Evolutionary conservation across 148 eudicot genomes (phyloP), one percentile per base, ranked within the genome.

Genomic region (Rhododendron henanense): DNA sequence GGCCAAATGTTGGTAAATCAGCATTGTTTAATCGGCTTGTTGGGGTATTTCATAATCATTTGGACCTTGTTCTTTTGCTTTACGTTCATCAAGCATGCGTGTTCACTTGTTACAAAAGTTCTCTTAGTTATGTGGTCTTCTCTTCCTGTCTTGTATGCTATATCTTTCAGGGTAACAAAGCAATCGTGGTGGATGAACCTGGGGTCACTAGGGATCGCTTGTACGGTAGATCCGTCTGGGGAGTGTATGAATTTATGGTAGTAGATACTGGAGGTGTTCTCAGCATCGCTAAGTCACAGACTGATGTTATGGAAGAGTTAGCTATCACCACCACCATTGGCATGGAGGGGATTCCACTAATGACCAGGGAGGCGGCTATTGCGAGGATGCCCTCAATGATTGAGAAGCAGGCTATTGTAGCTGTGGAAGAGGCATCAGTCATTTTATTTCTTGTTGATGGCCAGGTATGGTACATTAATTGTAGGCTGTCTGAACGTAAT

Each of bases 1-100:
- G 98, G 92, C 99, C 99, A 81, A 97, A 97, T 95, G 99, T 97
- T 86, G 98, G 99, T 83, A 97, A 97, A 91, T 97, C 99, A 82
- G 99, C 99, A 83, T 85, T 97, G 80, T 97, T 97, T 89, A 97
- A 97, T 85, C 98, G 98, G 65, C 96, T 97, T 69, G 98, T 97
- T 87, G 99, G 99, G 98, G 99, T 97, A 94, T 39, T 69, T 88
- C 31, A 16, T 78, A 81, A 51, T 79, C 71, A 81, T 57, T 75
- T 76, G 74, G 13, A 79, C 25, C 31, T 65, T 67, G 14, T 67
- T 67, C 31, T 63, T 78, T 78, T 45, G 11, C 63, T 83, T 83
- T 84, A 63, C 28, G 41, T 71, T 71, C 76, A 31, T 71, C 76
- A 31, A 31, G 76, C 19, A n/a, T 50, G 6, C 2, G 0, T 4